Evolutionary conservation across 2,329 filamentous ascomycete genomes (phyloP).

Genomic region (Hypoxylon sp.): DNA sequence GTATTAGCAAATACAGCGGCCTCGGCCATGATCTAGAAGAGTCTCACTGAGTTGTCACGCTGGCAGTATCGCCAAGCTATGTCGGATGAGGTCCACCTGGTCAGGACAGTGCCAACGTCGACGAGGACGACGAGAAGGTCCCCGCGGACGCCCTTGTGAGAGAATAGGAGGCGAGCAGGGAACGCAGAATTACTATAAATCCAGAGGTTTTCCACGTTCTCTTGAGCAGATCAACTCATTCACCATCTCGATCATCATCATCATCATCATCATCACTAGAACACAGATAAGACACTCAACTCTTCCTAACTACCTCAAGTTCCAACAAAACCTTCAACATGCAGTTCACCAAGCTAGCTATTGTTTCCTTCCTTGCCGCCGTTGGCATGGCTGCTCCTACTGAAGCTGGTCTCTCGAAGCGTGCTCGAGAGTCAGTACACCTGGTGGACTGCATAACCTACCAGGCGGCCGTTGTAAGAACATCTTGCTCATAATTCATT

Average conservation of each 20-base stretch:
- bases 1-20: neutral
- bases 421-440: constrained; percentile 20
- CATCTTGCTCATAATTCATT: neutral
- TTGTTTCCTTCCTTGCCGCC: constrained; percentile 15
- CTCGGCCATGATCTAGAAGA: neutral
- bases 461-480: constrained; percentile 14
- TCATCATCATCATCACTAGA: neutral
- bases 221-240: neutral
- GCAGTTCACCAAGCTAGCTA: constrained; percentile 23
- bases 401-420: constrained; percentile 8
- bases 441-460: constrained; percentile 14
- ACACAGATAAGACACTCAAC: neutral
- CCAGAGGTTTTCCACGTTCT: neutral
- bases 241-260: constrained; percentile 3
- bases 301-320: neutral
- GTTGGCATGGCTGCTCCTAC: constrained; percentile 19
- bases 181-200: constrained; percentile 13
- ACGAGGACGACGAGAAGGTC: neutral
- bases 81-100: neutral
- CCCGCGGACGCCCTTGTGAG: neutral
- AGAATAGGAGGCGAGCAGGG: neutral
- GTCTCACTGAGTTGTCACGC: neutral
- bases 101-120: neutral
- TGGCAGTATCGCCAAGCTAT: neutral
- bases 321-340: neutral